Percentiles rank a stretch among this genome's conserved stretches.
Evolutionary conservation across 2,329 filamentous ascomycete species (phyloP).

Genomic region (Microcyclospora tardicrescens): DNA sequence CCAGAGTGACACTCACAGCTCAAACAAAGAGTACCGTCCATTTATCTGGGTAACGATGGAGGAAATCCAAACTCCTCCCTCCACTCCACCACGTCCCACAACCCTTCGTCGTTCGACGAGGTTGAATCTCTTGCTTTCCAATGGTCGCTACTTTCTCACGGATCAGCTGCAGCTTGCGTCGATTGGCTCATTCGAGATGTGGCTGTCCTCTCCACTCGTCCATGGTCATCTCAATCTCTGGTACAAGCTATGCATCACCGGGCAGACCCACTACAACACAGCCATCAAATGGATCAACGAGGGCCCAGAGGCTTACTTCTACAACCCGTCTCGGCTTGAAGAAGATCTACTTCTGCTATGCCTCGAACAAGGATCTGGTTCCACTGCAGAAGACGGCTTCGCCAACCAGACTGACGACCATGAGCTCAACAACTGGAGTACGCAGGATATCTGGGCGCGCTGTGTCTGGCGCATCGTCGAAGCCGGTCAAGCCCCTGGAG

Average conservation of each 20-base stretch:
- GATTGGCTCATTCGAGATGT: conserved; percentile 9
- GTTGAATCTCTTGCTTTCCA: conserved; percentile 8
- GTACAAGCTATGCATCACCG: conserved; percentile 11
- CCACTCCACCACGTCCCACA: no score
- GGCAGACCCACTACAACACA: conserved; percentile 9
- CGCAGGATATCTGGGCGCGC: conserved; percentile 14
- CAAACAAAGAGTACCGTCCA: no score
- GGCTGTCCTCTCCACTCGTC: conserved; percentile 10
- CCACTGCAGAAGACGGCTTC: neutral
- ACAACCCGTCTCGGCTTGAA: conserved; percentile 7
- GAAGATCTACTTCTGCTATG: conserved; percentile 13
- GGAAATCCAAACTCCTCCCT: no score
- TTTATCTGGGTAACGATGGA: no score
- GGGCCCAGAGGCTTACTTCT: conserved; percentile 10
- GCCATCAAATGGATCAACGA: conserved; percentile 12
- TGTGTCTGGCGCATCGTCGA: conserved; percentile 13
- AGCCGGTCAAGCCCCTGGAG: conserved; percentile 7
- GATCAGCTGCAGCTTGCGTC: neutral
- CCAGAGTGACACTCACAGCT: no score
- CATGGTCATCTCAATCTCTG: conserved; percentile 10
- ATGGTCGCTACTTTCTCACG: conserved; percentile 14
- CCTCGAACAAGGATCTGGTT: conserved; percentile 8
- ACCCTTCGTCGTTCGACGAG: conserved; percentile 9
- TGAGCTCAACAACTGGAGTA: conserved; percentile 9
- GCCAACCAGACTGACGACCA: neutral